A percentile compares a stretch with the other conserved stretches of the same genome.
Conservation (phyloP, 2,329 filamentous ascomycete species). For the Aspergillus ochraceoroseus region DNA sequence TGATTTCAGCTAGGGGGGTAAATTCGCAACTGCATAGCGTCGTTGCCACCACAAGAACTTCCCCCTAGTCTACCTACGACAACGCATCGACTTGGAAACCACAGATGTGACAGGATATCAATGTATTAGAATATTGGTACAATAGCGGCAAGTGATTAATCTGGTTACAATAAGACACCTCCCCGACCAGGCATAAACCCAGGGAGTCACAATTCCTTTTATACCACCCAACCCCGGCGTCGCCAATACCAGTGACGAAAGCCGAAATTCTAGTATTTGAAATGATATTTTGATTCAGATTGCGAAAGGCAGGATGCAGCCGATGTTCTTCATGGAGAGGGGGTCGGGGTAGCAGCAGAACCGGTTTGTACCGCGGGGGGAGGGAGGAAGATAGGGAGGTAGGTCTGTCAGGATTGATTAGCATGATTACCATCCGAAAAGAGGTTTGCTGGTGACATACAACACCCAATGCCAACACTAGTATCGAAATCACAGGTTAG, state of each 20-base stretch:
- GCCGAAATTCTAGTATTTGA: too few species aligned
- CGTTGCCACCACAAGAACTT: too few species aligned
- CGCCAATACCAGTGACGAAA: too few species aligned
- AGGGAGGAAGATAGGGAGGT: constrained; percentile 62
- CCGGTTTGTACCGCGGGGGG: constrained; percentile 40
- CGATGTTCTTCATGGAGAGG: constrained; percentile 14
- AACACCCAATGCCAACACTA: constrained; percentile 57
- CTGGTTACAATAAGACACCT: too few species aligned
- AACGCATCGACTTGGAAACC: too few species aligned
- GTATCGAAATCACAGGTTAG: constrained; percentile 16
- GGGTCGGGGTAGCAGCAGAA: constrained; percentile 45
- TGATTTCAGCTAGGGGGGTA: too few species aligned
- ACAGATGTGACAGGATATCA: constrained; percentile 3
- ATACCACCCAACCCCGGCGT: neutral
- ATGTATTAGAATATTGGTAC: constrained; percentile 4
- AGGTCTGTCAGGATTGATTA: constrained; percentile 46
- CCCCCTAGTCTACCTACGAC: too few species aligned
- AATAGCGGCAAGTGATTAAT: too few species aligned
- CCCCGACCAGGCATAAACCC: too few species aligned
- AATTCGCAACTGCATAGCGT: too few species aligned
- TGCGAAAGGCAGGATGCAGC: neutral
- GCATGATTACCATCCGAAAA: neutral
- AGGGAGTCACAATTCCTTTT: neutral
- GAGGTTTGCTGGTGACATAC: constrained; percentile 32
- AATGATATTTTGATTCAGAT: neutral